Evolutionary conservation across 179 eudicot genomes (phyloP).

Genomic region (Patellifolia procumbens): DNA sequence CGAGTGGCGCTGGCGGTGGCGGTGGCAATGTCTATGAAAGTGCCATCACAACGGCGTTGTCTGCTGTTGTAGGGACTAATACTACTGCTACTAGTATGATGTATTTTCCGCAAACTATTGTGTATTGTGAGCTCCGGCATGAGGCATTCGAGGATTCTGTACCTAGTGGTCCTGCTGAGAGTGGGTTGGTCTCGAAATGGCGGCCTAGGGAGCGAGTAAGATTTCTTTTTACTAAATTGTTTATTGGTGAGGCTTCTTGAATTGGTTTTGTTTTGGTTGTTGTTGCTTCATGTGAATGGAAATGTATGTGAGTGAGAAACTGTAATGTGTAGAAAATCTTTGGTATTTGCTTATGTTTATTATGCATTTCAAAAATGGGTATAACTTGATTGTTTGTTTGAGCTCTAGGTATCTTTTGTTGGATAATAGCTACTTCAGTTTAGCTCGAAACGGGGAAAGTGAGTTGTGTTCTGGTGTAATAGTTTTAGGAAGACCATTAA

Average conservation of each 20-base stretch:
- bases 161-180: constrained; percentile 78
- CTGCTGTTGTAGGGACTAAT: constrained; percentile 18
- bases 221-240: constrained; percentile 13
- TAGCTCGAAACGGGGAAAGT: not conserved
- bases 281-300: not conserved
- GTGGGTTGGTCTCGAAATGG: constrained; percentile 93
- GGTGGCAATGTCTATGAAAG: constrained; percentile 27
- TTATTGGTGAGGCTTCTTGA: not conserved
- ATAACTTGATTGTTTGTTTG: not conserved
- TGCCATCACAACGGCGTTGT: constrained; percentile 15
- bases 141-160: constrained; percentile 70
- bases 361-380: not conserved
- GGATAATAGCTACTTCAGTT: not conserved
- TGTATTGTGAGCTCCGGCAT: constrained; percentile 81
- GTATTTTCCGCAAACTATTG: constrained; percentile 75
- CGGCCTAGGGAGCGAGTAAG: constrained; percentile 87
- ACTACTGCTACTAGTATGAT: constrained; percentile 58
- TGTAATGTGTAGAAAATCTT: not conserved
- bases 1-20: constrained; percentile 37
- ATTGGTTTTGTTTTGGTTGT: not conserved
- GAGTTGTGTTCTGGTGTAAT: not conserved
- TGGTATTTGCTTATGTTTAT: not conserved
- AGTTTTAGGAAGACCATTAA: not conserved
- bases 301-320: not conserved
- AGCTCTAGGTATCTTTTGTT: not conserved